Percentiles rank a stretch among this genome's conserved stretches.
Conservation (phyloP, 1,284 basidiomycete genomes). For the Cryptococcus sp. region DNA sequence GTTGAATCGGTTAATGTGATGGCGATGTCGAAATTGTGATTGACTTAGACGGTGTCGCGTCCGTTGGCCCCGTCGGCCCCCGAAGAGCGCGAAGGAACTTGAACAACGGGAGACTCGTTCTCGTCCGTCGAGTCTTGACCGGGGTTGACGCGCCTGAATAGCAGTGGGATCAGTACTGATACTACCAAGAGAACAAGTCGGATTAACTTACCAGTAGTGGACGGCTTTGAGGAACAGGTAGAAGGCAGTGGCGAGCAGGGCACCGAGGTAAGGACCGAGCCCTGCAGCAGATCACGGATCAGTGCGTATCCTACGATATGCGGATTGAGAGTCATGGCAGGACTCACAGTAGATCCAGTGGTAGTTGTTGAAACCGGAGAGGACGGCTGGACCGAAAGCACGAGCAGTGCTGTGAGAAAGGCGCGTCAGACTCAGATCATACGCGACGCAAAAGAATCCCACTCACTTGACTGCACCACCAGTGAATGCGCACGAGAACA, state of each 20-base stretch:
- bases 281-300: slow-evolving; percentile 44
- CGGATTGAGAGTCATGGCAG: neutral
- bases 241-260: slow-evolving; percentile 61
- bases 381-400: slow-evolving; percentile 70
- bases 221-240: slow-evolving; percentile 62
- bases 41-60: slow-evolving; percentile 4
- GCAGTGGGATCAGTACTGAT: neutral
- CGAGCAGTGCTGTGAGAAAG: slow-evolving; percentile 66
- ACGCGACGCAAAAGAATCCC: neutral
- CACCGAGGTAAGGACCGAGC: slow-evolving; percentile 65
- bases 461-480: slow-evolving; percentile 49
- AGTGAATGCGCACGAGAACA: slow-evolving; percentile 56
- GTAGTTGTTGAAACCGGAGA: slow-evolving; percentile 61
- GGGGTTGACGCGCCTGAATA: slow-evolving; percentile 20
- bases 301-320: slow-evolving; percentile 49
- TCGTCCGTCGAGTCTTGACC: slow-evolving; percentile 25
- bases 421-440: neutral
- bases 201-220: slow-evolving; percentile 53
- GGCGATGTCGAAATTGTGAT: no score
- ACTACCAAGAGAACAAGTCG: neutral
- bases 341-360: slow-evolving; percentile 61
- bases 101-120: slow-evolving; percentile 9
- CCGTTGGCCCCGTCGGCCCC: slow-evolving; percentile 3
- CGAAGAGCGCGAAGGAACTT: slow-evolving; percentile 2
- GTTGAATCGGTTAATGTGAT: no score